Evolutionary conservation across 1,139 yeast species (phyloP).

Genomic region (Suhomyces chickasaworum): DNA sequence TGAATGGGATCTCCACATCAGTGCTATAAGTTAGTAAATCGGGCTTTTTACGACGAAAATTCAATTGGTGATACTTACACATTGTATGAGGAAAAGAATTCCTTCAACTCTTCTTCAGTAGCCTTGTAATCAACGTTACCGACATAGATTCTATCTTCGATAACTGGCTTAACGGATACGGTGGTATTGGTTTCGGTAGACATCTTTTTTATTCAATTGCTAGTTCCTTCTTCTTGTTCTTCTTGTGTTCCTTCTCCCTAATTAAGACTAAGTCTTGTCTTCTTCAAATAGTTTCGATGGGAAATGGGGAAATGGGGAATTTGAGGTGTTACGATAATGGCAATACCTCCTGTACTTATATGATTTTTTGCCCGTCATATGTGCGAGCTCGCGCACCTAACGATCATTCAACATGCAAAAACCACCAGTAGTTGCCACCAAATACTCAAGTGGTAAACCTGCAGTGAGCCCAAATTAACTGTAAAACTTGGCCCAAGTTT

Average conservation of each 20-base stretch:
- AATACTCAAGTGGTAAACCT: neutral
- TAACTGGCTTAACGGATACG: constrained; percentile 26
- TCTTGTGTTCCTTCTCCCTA: constrained; percentile 12
- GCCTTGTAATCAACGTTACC: constrained; percentile 59
- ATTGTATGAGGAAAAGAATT: constrained; percentile 43
- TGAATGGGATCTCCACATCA: constrained; percentile 47
- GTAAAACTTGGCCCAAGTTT: no score
- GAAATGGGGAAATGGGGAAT: constrained; percentile 8
- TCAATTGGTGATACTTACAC: constrained; percentile 31
- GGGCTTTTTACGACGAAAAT: neutral
- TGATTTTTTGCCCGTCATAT: constrained; percentile 11
- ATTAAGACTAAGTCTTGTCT: constrained; percentile 11
- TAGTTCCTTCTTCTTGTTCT: constrained; percentile 11
- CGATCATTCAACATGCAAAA: neutral
- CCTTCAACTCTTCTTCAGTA: constrained; percentile 53
- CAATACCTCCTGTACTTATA: constrained; percentile 12
- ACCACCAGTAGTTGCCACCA: neutral
- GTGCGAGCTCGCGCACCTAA: constrained; percentile 5
- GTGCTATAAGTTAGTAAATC: constrained; percentile 16
- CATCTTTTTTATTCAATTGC: constrained; percentile 9
- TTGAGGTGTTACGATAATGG: constrained; percentile 5
- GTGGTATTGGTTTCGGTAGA: constrained; percentile 10
- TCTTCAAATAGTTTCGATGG: constrained; percentile 12
- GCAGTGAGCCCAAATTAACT: no score
- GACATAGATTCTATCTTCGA: constrained; percentile 46